These are phyloP conservation scores for Eucalyptus microcorys DNA, from an alignment of 345 rosid species.

Conservation along the genomic window DNA sequence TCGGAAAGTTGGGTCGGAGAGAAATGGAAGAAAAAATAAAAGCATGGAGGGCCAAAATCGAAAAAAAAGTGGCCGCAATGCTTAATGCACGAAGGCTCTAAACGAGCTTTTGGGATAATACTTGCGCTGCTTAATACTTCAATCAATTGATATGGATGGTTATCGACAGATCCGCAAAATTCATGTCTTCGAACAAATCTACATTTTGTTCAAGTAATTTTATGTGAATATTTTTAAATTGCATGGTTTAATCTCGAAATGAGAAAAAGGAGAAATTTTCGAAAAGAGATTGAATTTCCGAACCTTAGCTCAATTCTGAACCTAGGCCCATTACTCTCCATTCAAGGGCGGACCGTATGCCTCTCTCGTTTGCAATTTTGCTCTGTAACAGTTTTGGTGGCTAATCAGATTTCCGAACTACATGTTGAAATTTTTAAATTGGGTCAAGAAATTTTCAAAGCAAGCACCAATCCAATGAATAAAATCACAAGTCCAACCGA, in stretches of 20 bases:
- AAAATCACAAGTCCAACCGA: neutral
- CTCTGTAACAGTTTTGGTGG: neutral
- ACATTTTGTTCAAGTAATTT: neutral
- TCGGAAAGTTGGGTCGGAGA: neutral
- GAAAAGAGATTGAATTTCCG: no score
- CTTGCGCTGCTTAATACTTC: no score
- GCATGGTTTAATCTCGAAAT: neutral
- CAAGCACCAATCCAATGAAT: neutral
- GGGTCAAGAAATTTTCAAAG: neutral
- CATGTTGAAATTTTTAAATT: neutral
- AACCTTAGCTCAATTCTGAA: no score
- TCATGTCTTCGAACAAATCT: neutral
- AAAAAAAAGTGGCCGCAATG: neutral
- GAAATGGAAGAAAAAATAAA: neutral
- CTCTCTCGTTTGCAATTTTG: neutral
- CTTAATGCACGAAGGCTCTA: neutral
- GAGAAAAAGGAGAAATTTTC: neutral
- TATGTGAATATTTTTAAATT: neutral
- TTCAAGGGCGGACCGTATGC: neutral
- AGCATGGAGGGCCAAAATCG: neutral
- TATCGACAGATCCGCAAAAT: neutral
- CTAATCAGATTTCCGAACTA: neutral
- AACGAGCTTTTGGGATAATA: neutral
- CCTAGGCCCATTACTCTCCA: neutral
- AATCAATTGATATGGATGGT: neutral